Evolutionary conservation across 2,329 filamentous ascomycete species (phyloP), one percentile per base, ranked within the genome.

Genomic region (Hymenoscyphus scutula): DNA sequence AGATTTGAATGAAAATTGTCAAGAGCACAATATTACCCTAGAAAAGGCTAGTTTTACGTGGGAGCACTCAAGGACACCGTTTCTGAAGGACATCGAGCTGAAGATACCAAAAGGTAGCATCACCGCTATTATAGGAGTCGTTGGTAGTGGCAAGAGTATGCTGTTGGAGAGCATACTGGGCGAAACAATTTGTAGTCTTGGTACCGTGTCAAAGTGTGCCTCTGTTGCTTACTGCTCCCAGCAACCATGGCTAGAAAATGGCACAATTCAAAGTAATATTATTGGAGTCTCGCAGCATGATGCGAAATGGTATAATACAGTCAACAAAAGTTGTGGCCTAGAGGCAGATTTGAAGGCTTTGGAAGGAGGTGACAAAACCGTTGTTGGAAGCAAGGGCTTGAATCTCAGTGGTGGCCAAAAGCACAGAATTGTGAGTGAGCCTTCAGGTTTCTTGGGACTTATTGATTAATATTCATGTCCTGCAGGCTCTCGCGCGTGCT

Each of bases 81-180:
- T 23, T 92, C 82, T 97, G 56, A 85, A 96, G 66, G 87, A 96
- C 70, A 75, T 97, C 45, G 81, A 95, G 68, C 75, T 97, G 57
- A 84, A 89, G 63, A 97, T 98, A 77, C 81, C 84, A 61, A 83
- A 95, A 58, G 91, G 90, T 64, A 34, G 32, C 32, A 87, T 91
- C 45, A 51, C 45, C 1, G 45, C 15, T 19, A 89, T 97, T 68
- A 89, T 91, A 37, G 94, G 94, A 1, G 89, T 92, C 3, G 66
- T 72, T 23, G 71, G 70, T 2, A 67, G 66, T 8, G 71, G 72
- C 15, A 74, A 74, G 48, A 66, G 64, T 2, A 64, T 62, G 25
- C 56, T 69, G 17, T 25, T 69, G 38, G 60, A 71, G 58, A 58
- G 65, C 27, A 58, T 73, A n/a, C 60, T 72, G 7, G 68, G 69